Base-by-base conservation (phyloP, 352 stramenopile species). In the Phytophthora megakarya region DNA sequence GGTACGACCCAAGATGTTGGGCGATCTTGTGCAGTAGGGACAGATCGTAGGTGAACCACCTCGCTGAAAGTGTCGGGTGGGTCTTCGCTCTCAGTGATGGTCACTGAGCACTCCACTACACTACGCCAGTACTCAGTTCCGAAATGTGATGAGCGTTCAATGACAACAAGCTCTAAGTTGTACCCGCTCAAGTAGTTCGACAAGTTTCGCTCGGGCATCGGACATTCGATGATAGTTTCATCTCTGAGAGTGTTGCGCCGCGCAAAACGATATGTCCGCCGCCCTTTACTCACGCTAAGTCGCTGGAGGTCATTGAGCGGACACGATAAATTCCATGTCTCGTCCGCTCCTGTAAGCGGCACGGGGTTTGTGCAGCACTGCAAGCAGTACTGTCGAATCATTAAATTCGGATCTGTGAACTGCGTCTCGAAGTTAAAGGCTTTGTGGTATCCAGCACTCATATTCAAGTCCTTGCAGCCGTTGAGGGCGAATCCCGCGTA, bases 281-380 rank as follows among this genome's bases (percentile, higher is more conserved):
- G 51, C 12, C 79, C 79, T 59, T 88, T 79, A 53, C 81, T 89
- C 39, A 93, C 76, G 35, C 74, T 89, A n/a, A 89, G 70, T 9
- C 78, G 72, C 57, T 93, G 76, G 2, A 89, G 50, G 15, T 80
- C 76, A 16, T 88, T 91, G 7, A 93, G 54, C 3, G 84, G 81
- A 48, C 84, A 93, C 19, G 76, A 76, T 22, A 93, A 64, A 68
- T 93, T 88, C 84, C 84, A 93, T 8, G 82, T 88, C 55, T 93
- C 84, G 37, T 93, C 84, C 9, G 76, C 81, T 32, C 81, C 75
- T 18, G 53, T 62, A 12, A 60, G 35, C 3, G 80, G 75, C n/a
- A 86, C 80, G n/a, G 84, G 84, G 18, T 84, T 86, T 0, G 81
- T 83, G 48, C 84, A 93, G 62, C 84, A 93, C 55, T 93, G 82